phyloP scores from a whole-genome alignment of 352 stramenopile species.

The Phytophthora fragariae region DNA sequence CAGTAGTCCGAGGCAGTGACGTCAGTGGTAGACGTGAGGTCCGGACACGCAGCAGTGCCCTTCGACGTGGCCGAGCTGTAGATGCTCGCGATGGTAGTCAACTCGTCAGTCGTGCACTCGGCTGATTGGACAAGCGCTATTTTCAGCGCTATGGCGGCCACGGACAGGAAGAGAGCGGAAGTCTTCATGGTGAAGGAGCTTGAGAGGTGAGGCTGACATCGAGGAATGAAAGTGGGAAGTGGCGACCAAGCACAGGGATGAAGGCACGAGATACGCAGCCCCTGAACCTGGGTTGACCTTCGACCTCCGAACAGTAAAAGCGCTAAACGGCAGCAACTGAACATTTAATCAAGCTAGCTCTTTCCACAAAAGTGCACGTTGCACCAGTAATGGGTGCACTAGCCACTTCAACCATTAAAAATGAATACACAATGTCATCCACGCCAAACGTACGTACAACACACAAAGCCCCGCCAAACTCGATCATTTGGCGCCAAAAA shows the following conservation, averaged over 20 bases:
- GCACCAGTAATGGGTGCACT: conserved; percentile 1
- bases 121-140: background rate
- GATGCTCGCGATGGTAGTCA: conserved; percentile 18
- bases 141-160: background rate
- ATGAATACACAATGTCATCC: background rate
- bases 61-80: conserved; percentile 24
- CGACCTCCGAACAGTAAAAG: conserved; percentile 22
- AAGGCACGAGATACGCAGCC: background rate
- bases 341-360: background rate
- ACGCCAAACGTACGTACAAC: conserved; percentile 1
- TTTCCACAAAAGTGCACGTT: background rate
- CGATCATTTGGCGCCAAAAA: conserved; percentile 43
- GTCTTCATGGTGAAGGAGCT: conserved; percentile 28
- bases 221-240: conserved; percentile 11
- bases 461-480: conserved; percentile 7
- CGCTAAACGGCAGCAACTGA: background rate
- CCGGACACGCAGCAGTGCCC: conserved; percentile 16
- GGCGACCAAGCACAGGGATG: background rate
- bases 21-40: conserved; percentile 18
- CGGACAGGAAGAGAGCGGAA: background rate
- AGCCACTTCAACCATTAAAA: conserved; percentile 14
- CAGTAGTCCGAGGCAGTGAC: conserved; percentile 21
- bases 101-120: conserved; percentile 31
- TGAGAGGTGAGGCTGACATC: background rate
- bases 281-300: background rate